phyloP scores from a whole-genome alignment of 176 grass and related monocot genomes.

The Rhynchospora tenuis region DNA sequence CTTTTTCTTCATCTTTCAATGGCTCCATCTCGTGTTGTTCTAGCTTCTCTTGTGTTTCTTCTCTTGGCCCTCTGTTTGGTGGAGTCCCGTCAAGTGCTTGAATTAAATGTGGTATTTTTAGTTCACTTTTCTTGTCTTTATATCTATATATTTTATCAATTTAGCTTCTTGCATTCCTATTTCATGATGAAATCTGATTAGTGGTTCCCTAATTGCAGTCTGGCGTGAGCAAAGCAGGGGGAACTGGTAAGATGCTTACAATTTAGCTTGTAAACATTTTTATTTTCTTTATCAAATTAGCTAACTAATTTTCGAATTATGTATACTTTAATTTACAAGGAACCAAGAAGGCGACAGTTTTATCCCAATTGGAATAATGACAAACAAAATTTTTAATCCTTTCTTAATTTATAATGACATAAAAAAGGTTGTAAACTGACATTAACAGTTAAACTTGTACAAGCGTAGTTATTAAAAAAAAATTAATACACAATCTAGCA shows the following conservation, averaged over 20 bases:
- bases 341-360: neutral
- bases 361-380: neutral
- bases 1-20: neutral
- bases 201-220: neutral
- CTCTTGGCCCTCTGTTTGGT: conserved; percentile 5
- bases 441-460: neutral
- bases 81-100: conserved; percentile 7
- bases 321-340: neutral
- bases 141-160: neutral
- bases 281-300: neutral
- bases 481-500: neutral
- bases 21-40: conserved; percentile 20
- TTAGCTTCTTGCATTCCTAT: neutral
- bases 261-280: neutral
- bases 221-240: neutral
- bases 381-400: neutral
- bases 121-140: neutral
- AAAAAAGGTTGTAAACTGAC: neutral
- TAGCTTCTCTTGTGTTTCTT: conserved; percentile 17
- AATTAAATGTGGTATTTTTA: conserved; percentile 19
- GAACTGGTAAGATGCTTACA: neutral
- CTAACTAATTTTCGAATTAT: neutral
- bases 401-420: neutral
- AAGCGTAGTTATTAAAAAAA: neutral
- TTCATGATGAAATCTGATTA: neutral